Base-by-base conservation (phyloP, 306 rosid species). In the Cicer arietinum region DNA sequence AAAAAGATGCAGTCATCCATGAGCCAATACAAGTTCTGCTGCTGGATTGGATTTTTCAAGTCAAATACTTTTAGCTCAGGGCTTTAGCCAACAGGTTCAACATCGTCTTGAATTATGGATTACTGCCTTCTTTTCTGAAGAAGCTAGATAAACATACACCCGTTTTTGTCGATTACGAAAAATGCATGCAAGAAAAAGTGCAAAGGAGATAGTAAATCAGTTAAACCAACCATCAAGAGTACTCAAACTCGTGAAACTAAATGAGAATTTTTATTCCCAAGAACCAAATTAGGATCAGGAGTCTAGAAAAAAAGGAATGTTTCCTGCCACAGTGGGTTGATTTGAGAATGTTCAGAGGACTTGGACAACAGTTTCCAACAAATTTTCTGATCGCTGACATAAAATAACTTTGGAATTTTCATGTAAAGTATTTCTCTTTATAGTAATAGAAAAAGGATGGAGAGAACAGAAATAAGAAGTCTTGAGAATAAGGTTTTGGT, bases 321-420 rank as follows among this genome's bases (percentile, higher is more conserved):
- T 52, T 57, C 20, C n/a, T 16, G 75, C 10, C 48, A 68, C 18
- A 7, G 12, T 18, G 39, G 39, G 20, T 54, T 12, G 42, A 72
- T 11, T 68, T 68, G n/a, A 47, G 12, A 50, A 47, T 68, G 59
- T 48, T 46, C 5, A 35, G 10, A 46, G 14, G 69, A 9, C 30
- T n/a, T 25, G 8, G n/a, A n/a, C 46, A 61, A 35, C 46, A n/a
- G 8, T 37, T 60, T 35, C 45, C 7, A 47, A 35, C 73, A 67
- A 67, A 17, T 45, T 43, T 46, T 44, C 11, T 54, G 58, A 76
- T 10, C 58, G 66, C 50, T 53, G 59, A 43, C 57, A 64, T 42
- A 7, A 8, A 66, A 12, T 30, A 54, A 25, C 46, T 4, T 52
- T 16, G 39, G 25, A n/a, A 17, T 53, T 22, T 44, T 37, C 62